Evolutionary conservation across 805 yeast genomes (phyloP), one percentile per base, ranked within the genome.

Genomic region (Barnettozyma botsteinii): DNA sequence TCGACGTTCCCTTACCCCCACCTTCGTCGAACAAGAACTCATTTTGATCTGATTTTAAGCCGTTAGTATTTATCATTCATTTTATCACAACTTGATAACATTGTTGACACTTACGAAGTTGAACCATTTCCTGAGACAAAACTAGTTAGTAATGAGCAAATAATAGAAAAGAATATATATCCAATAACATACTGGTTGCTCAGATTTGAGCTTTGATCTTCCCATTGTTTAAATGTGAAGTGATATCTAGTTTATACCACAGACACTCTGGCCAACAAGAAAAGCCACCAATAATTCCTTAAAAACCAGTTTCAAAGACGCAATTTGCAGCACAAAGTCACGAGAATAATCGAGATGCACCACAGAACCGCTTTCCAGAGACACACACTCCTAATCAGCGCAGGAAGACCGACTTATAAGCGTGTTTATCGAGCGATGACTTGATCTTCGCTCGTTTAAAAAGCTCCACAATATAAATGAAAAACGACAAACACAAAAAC

Each of bases 1-100:
- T 65, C 30, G 77, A 68, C 41, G 77, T 77, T 3, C 86, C 86
- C 33, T 71, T 67, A 12, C 86, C 86, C 15, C 87, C 87, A 30
- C 72, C 69, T 50, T 80, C 85, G 19, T 80, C 81, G 49, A 81
- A 81, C 14, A 79, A 64, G 50, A 77, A 81, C 55, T 81, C 87
- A 46, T 75, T 73, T 34, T 56, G 59, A 28, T 56, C 64, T 56
- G n/a, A 21, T 22, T 7, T 7, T 6, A n/a, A 13, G 35, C 24
- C 36, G 41, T 40, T 36, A 40, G 35, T 43, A 45, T n/a, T n/a
- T n/a, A n/a, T n/a, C n/a, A n/a, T n/a, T n/a, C n/a, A n/a, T n/a
- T n/a, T n/a, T n/a, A n/a, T n/a, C n/a, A n/a, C n/a, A n/a, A n/a
- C n/a, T n/a, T n/a, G n/a, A n/a, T n/a, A n/a, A n/a, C n/a, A n/a